Evolutionary conservation across 345 rosid genomes (phyloP).

Genomic region (Salix arbutifolia): DNA sequence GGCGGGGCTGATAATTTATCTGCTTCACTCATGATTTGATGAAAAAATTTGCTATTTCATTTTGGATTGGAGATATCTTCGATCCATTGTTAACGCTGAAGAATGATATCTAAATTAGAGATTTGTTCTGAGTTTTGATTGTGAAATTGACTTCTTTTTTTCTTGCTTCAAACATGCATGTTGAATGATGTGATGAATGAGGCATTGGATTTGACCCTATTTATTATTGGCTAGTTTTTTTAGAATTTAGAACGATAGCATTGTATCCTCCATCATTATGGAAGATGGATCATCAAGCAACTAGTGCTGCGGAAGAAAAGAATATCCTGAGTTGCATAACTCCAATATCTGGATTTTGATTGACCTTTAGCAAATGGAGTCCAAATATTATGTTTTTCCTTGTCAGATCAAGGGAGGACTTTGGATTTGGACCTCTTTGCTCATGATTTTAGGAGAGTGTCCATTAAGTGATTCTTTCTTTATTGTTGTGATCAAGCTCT

Average conservation of each 20-base stretch:
- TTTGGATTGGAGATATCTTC: background rate
- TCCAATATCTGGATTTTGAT: background rate
- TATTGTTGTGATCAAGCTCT: background rate
- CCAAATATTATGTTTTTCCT: background rate
- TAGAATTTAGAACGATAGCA: background rate
- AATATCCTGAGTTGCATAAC: background rate
- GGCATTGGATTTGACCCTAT: background rate
- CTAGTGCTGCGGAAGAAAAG: background rate
- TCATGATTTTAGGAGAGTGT: background rate
- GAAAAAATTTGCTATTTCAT: background rate
- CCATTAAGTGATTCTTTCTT: background rate
- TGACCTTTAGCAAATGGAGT: background rate
- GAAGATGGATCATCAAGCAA: background rate
- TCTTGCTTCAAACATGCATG: background rate
- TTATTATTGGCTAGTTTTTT: background rate
- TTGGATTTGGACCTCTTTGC: background rate
- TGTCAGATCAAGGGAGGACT: background rate
- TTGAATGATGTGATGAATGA: background rate
- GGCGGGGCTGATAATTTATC: background rate
- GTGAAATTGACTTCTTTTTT: background rate
- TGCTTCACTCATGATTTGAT: constrained; percentile 4
- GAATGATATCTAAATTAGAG: background rate
- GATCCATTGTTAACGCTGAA: constrained; percentile 1
- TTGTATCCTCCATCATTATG: background rate
- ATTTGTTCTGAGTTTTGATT: background rate